Base-by-base conservation (phyloP, 495 filamentous ascomycete genomes). In the Diplogelasinospora grovesii region DNA sequence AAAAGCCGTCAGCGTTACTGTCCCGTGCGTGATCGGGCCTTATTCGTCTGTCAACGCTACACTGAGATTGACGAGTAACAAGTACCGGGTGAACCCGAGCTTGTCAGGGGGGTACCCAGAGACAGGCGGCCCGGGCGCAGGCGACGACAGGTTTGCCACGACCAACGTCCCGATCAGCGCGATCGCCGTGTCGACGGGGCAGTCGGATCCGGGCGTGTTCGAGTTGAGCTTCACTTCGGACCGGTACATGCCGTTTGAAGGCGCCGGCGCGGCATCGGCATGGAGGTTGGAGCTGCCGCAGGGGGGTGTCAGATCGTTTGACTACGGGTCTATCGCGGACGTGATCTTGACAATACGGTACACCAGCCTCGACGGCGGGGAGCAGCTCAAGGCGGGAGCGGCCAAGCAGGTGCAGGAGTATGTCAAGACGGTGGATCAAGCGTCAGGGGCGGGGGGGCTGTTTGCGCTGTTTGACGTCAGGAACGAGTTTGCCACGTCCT, bases 231-330 rank as follows among this genome's bases (percentile, higher is more conserved):
- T 58, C 43, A 20, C 26, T 4, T 52, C 40, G 22, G 54, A 61
- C 9, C 42, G 50, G 18, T 68, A 61, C 41, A 8, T 54, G n/a
- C 64, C 63, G 11, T 65, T 68, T 19, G 64, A 68, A 45, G 64
- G 60, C 19, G 64, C 64, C 4, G 64, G 64, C 5, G 59, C 31
- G 16, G 56, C 66, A 26, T 39, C 35, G 16, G 27, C 14, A 5
- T 67, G 56, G 60, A 6, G n/a, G 8, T 31, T 67, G 7, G 45
- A 50, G 10, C 48, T 66, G 8, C 52, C 57, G 1, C n/a, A 21
- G 1, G 28, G 6, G 5, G 18, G 4, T 0, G n/a, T 55, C 30
- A 37, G 39, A 2, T 39, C 40, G 26, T 66, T 66, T 41, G 59
- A 66, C 45, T 63, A 63, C 36, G 16, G 28, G 3, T 53, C 36